These are phyloP conservation scores for Paracamarosporium sp. DNA, from an alignment of 2,329 filamentous ascomycete genomes.

Conservation along the genomic window DNA sequence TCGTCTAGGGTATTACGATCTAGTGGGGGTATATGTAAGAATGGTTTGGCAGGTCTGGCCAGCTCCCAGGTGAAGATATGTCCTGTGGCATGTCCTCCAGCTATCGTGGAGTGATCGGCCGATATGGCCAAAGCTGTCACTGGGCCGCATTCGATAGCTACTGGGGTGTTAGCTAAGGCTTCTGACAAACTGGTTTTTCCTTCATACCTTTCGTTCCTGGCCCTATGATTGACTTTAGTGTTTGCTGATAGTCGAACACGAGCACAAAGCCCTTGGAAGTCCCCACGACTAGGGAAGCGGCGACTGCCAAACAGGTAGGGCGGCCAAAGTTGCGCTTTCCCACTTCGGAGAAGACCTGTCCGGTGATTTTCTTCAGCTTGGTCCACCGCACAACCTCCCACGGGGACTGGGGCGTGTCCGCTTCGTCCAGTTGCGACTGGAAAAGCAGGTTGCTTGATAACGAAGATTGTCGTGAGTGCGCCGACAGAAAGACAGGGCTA, in stretches of 20 bases:
- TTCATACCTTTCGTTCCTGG: slow-evolving; percentile 83
- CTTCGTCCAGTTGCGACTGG: slow-evolving; percentile 62
- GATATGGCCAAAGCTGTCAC: slow-evolving; percentile 89
- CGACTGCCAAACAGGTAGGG: slow-evolving; percentile 87
- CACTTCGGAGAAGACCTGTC: slow-evolving; percentile 88
- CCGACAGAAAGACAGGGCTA: slow-evolving; percentile 79
- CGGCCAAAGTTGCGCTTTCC: slow-evolving; percentile 91
- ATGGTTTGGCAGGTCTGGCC: slow-evolving; percentile 79
- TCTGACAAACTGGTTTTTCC: neutral
- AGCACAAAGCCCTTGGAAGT: slow-evolving; percentile 94
- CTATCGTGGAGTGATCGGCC: slow-evolving; percentile 90
- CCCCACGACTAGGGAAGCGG: slow-evolving; percentile 86
- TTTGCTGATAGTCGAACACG: slow-evolving; percentile 97
- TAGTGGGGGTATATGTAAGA: slow-evolving; percentile 83
- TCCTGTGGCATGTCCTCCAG: slow-evolving; percentile 86
- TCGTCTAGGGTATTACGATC: slow-evolving; percentile 69
- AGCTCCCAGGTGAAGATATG: slow-evolving; percentile 98
- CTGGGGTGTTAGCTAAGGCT: slow-evolving; percentile 36
- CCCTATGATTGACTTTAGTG: slow-evolving; percentile 90
- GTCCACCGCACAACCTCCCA: slow-evolving; percentile 99
- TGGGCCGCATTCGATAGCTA: slow-evolving; percentile 87
- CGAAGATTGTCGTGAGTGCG: slow-evolving; percentile 82
- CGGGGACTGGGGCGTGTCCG: slow-evolving; percentile 76
- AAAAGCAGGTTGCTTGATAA: slow-evolving; percentile 72
- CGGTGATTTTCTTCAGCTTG: slow-evolving; percentile 85